A percentile compares a stretch with the other conserved stretches of the same genome.
Conservation (phyloP, 441 rosid genomes). For the Raphanus hybrid region DNA sequence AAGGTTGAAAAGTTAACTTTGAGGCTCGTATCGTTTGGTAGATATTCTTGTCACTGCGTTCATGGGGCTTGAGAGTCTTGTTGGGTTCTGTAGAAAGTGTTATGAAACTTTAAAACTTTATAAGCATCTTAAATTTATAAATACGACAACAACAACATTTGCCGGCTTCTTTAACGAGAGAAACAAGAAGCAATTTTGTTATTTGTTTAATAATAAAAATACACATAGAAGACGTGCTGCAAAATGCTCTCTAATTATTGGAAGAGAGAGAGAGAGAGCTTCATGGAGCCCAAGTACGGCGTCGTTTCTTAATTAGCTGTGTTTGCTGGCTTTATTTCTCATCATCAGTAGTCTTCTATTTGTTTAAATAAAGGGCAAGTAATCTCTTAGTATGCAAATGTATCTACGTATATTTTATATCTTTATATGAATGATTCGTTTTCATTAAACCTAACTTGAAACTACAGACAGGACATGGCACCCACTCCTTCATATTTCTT, state of each 20-base stretch:
- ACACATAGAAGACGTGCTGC: neutral
- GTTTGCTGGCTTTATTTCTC: neutral
- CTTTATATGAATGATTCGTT: slow-evolving; percentile 19
- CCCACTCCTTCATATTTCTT: slow-evolving; percentile 52
- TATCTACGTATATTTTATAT: neutral
- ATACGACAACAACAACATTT: too few relatives aligned
- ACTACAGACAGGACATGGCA: slow-evolving; percentile 75
- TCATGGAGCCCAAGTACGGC: slow-evolving; percentile 28
- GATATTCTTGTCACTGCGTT: too few relatives aligned
- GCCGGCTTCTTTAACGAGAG: too few relatives aligned
- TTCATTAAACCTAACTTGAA: slow-evolving; percentile 42
- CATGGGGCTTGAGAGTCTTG: too few relatives aligned
- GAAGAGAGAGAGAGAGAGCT: neutral
- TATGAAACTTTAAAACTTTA: too few relatives aligned
- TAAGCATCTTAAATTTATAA: too few relatives aligned
- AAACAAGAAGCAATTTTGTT: too few relatives aligned
- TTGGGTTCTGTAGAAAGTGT: too few relatives aligned
- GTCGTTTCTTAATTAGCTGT: slow-evolving; percentile 31
- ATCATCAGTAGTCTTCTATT: slow-evolving; percentile 22
- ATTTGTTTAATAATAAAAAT: too few relatives aligned
- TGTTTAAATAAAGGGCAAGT: slow-evolving; percentile 16
- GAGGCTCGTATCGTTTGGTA: too few relatives aligned
- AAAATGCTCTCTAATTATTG: slow-evolving; percentile 17
- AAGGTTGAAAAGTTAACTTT: too few relatives aligned
- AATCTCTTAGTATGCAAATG: slow-evolving; percentile 27